Base-by-base conservation (phyloP, 2,329 filamentous ascomycete species). In the Lachnellula subtilissima region DNA sequence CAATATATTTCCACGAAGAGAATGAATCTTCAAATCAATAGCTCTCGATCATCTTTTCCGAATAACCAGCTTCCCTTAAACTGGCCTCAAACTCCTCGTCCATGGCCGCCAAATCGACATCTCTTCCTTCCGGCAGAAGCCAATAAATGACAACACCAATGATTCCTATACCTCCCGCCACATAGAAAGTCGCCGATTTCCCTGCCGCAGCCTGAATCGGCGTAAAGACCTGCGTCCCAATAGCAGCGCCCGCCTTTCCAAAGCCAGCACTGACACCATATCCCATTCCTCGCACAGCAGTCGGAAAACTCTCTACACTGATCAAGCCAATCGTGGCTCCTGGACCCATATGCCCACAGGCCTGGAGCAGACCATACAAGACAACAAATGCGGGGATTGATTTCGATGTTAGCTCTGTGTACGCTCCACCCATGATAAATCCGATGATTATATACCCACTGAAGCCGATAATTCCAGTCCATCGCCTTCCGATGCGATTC, bases 211-310 rank as follows among this genome's bases (percentile, higher is more conserved):
- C 61, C 48, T 70, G 64, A 54, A 72, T 52, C 1, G 68, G 71
- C 2, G 65, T 69, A 36, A 72, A 71, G 12, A 64, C 69, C 55
- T 72, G 63, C 19, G 68, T 72, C 1, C 70, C 71, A 0, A 72
- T 64, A 0, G 70, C 70, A 0, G 70, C 70, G 0, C 70, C 71
- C 1, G 70, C 68, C 22, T 67, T 66, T 2, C 71, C 70, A 56
- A 72, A 70, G 1, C 69, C 70, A 12, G 69, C 65, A 2, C 67
- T 65, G 28, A 73, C 55, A 32, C 70, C 68, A 49, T 70, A 71
- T 0, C 66, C 65, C 62, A 70, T 66, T 0, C 69, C 68, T 2
- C 71, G 64, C 50, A 72, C 63, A 1, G 67, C 67, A 0, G 70
- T 72, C 0, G 71, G 68, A 25, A 69, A 72, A 4, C 61, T 60